Conservation (phyloP, 345 rosid species). For the Bruguiera parviflora region DNA sequence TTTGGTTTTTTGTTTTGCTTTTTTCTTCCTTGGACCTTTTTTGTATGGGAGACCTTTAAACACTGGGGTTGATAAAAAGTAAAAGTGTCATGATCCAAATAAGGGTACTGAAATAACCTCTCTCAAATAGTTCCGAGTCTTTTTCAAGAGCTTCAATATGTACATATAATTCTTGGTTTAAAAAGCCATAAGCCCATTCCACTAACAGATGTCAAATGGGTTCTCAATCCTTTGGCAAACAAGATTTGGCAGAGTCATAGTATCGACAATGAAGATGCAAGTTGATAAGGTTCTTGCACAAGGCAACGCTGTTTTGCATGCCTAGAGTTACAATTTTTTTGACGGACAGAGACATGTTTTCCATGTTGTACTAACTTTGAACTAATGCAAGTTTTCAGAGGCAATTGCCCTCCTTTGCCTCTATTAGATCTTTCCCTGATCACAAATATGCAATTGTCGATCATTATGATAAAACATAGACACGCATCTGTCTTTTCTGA, state of each 20-base stretch:
- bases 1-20: no score
- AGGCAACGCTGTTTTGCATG: slow-evolving; percentile 34
- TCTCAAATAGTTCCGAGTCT: slow-evolving; percentile 30
- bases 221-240: slow-evolving; percentile 33
- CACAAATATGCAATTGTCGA: no score
- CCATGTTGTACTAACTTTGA: slow-evolving; percentile 34
- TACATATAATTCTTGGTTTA: slow-evolving; percentile 51
- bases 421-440: no score
- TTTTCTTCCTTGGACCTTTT: no score
- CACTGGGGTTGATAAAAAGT: slow-evolving; percentile 45
- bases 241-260: slow-evolving; percentile 36
- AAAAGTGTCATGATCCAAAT: slow-evolving; percentile 45
- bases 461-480: no score
- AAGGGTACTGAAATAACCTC: slow-evolving; percentile 32
- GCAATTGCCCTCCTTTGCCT: no score
- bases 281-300: slow-evolving; percentile 52
- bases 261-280: slow-evolving; percentile 50
- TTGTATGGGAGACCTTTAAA: slow-evolving; percentile 34
- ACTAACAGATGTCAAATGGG: slow-evolving; percentile 44
- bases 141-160: slow-evolving; percentile 33
- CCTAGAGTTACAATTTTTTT: slow-evolving; percentile 46
- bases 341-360: slow-evolving; percentile 45
- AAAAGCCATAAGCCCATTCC: slow-evolving; percentile 58
- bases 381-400: slow-evolving; percentile 27
- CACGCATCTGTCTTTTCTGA: no score